Percentiles rank a stretch among this genome's conserved stretches.
Evolutionary conservation across 768 basidiomycete genomes (phyloP).

Genomic region (Auricularia sp.): DNA sequence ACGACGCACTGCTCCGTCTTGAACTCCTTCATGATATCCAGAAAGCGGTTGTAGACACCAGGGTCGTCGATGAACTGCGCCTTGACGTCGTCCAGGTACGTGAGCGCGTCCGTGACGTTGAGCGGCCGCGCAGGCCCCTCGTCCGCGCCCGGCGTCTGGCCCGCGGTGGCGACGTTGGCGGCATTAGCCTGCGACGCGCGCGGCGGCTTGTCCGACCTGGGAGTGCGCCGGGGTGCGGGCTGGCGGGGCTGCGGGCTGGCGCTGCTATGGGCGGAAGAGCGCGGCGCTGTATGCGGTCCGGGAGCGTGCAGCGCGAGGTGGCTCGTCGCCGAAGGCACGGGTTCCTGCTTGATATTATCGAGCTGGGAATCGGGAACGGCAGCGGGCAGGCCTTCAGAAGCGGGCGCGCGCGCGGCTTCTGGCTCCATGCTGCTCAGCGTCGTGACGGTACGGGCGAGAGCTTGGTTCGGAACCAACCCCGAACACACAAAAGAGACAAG

Average conservation of each 20-base stretch:
- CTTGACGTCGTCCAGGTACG: slow-evolving; percentile 92
- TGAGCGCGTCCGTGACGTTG: slow-evolving; percentile 88
- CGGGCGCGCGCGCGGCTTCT: no score
- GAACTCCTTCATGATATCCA: slow-evolving; percentile 99
- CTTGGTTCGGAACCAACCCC: no score
- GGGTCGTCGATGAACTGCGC: slow-evolving; percentile 81
- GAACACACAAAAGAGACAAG: no score
- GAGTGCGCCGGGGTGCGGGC: not conserved
- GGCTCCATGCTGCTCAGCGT: no score
- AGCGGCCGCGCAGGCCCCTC: slow-evolving; percentile 43
- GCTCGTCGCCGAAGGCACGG: not conserved
- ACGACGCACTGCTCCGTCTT: slow-evolving; percentile 80
- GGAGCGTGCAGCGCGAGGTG: not conserved
- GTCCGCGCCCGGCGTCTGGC: not conserved
- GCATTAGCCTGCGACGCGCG: not conserved
- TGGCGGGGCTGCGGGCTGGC: not conserved
- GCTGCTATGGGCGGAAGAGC: not conserved
- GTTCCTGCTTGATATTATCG: no score
- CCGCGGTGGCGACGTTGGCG: not conserved
- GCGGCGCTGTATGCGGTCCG: not conserved
- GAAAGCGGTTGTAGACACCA: slow-evolving; percentile 87
- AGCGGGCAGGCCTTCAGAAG: no score
- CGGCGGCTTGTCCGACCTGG: not conserved
- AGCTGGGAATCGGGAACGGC: no score
- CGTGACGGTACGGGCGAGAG: no score